Evolutionary conservation across 2,329 filamentous ascomycete species (phyloP), one percentile per base, ranked within the genome.

Genomic region (Verticillium nubilum): DNA sequence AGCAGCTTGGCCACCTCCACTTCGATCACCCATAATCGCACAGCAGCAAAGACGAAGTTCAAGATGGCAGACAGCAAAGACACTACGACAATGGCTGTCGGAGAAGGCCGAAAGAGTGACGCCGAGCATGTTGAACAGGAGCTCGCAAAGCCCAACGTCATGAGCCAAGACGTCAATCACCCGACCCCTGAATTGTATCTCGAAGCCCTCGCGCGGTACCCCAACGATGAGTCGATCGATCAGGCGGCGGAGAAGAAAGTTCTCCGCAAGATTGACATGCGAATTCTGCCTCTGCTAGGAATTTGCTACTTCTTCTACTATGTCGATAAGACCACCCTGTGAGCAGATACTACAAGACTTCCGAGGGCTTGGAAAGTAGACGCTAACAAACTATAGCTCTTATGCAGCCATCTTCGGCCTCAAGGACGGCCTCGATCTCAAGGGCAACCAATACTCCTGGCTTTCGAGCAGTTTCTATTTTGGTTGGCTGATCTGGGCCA

Each of bases 331-430:
- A 60, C 60, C 19, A 63, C 62, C 7, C 17, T 63, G 62, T 84
- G 1, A 25, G 19, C 10, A 4, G n/a, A 10, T 2, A 3, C 42
- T 2, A 17, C 33, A 17, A n/a, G 12, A 33, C n/a, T 37, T 2
- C n/a, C n/a, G 15, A 37, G 17, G 6, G 4, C 3, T 4, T 23
- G n/a, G 4, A 10, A 50, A 50, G 2, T 31, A 31, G 9, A 9
- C 12, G 42, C 42, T 50, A 10, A 50, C 42, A 9, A 23, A 12
- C 4, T 4, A 23, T 12, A 50, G 42, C 2, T 25, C 80, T 1
- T 88, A 87, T 63, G 86, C 86, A 0, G 85, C 86, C 23, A 84
- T 89, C 56, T 87, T 88, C 60, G 85, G 85, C 1, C 82, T 89
- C 61, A 76, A 78, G 25, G 78, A 86, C 2, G 85, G 86, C 62